Percentiles rank a stretch among this genome's conserved stretches.
Conservation (phyloP, 148 eudicot species). For the Chenopodium formosanum region DNA sequence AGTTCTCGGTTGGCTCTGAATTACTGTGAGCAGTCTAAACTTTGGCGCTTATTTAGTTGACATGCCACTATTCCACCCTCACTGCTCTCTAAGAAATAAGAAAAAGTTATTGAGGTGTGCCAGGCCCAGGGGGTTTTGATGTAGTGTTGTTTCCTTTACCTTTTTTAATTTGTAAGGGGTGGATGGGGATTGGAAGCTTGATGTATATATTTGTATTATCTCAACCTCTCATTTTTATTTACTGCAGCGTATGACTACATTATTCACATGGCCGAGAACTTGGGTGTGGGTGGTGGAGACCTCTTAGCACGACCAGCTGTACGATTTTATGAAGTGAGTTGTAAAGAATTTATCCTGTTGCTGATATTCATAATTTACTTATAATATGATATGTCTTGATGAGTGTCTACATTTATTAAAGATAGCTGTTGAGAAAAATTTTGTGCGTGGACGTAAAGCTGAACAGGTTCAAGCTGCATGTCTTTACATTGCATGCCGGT, state of each 20-base stretch:
- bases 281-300: conserved; percentile 62
- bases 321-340: conserved; percentile 53
- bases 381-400: conserved; percentile 16
- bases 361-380: conserved; percentile 2
- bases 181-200: neutral
- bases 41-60: neutral
- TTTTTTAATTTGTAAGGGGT: neutral
- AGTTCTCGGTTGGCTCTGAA: too few species aligned
- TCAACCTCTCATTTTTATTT: conserved; percentile 6
- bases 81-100: neutral
- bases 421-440: conserved; percentile 68
- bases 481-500: conserved; percentile 80
- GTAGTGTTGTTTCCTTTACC: neutral
- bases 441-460: conserved; percentile 73
- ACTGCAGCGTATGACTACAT: conserved; percentile 51
- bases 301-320: conserved; percentile 49
- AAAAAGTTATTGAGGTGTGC: neutral
- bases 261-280: conserved; percentile 32
- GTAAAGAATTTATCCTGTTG: neutral
- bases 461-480: conserved; percentile 77
- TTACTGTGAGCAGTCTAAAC: too few species aligned
- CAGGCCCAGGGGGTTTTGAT: neutral
- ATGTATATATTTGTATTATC: neutral
- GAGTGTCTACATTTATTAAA: conserved; percentile 27
- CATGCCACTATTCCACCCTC: neutral